Conservation (phyloP, 768 basidiomycete genomes). For the Leccinum subtestaceum region DNA sequence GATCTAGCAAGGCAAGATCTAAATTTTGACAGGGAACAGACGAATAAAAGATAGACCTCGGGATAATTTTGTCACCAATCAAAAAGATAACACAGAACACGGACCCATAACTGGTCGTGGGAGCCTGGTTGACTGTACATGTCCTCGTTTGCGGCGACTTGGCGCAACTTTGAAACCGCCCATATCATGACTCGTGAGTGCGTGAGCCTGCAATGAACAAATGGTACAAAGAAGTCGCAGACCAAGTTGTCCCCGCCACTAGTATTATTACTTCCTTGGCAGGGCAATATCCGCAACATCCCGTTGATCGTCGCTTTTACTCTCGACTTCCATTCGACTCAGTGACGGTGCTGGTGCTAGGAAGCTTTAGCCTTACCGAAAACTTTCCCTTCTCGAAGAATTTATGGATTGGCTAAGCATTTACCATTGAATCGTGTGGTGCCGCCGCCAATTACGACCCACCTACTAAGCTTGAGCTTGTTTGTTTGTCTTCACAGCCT, state of each 20-base stretch:
- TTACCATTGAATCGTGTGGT: neutral
- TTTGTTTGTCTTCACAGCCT: neutral
- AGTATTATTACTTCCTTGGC: neutral
- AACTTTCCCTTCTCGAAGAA: neutral
- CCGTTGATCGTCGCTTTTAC: neutral
- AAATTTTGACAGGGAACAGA: constrained; percentile 9
- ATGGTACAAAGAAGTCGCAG: neutral
- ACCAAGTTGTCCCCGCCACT: neutral
- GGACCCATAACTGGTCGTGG: constrained; percentile 21
- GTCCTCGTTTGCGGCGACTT: constrained; percentile 5
- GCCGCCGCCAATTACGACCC: neutral
- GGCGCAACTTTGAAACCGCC: constrained; percentile 3
- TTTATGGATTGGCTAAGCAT: neutral
- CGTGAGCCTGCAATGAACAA: neutral
- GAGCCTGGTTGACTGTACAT: constrained; percentile 6
- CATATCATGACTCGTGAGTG: constrained; percentile 6
- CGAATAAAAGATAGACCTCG: constrained; percentile 10
- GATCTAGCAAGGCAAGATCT: constrained; percentile 14
- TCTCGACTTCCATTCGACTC: neutral
- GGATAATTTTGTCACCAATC: constrained; percentile 19
- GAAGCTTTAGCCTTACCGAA: neutral
- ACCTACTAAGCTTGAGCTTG: no score
- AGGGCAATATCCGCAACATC: neutral
- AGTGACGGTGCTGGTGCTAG: neutral
- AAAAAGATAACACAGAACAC: constrained; percentile 14